These are phyloP conservation scores for Anethum foeniculum DNA, from an alignment of 140 eudicot species.

Conservation along the genomic window DNA sequence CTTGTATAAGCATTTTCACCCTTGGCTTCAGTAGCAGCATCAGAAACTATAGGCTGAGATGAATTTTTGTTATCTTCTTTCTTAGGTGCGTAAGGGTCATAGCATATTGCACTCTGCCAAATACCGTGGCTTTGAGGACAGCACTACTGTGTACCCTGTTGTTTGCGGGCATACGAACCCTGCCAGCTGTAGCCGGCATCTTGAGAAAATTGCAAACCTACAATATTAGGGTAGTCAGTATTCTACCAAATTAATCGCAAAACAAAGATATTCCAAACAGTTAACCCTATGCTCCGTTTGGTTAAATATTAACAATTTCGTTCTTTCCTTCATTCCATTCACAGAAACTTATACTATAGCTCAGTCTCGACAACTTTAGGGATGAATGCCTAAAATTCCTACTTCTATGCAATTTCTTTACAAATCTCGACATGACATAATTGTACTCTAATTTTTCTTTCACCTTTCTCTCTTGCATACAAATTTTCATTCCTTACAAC, in stretches of 20 bases:
- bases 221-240: background rate
- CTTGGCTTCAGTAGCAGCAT: slow-evolving; percentile 49
- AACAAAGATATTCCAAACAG: background rate
- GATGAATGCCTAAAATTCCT: background rate
- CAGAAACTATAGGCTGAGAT: slow-evolving; percentile 34
- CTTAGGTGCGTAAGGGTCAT: background rate
- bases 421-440: background rate
- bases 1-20: slow-evolving; percentile 78
- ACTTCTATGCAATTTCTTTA: background rate
- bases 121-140: slow-evolving; percentile 90
- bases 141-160: slow-evolving; percentile 96
- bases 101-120: slow-evolving; percentile 92
- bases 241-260: background rate
- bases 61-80: too few species aligned
- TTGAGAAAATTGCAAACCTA: slow-evolving; percentile 27
- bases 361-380: background rate
- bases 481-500: background rate
- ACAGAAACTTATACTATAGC: background rate
- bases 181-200: slow-evolving; percentile 99
- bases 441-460: background rate
- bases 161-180: slow-evolving; percentile 99
- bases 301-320: background rate
- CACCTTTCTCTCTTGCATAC: background rate
- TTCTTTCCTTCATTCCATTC: background rate
- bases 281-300: background rate